Conservation (phyloP, 352 stramenopile genomes). For the Pythium monospermum region DNA sequence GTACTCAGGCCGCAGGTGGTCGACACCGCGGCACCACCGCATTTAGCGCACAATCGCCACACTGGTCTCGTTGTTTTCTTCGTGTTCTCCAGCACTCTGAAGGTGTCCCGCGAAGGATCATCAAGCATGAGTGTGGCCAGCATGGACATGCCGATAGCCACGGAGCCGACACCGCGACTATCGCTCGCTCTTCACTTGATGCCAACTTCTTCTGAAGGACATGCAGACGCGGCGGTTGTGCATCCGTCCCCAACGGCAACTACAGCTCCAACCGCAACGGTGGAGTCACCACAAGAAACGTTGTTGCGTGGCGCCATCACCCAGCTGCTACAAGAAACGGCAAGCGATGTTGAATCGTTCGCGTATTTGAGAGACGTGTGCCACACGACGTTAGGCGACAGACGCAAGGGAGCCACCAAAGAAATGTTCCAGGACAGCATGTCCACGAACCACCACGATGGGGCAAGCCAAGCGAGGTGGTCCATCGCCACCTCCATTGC, state of each 20-base stretch:
- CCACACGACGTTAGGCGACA: conserved; percentile 31
- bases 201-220: neutral
- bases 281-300: conserved; percentile 20
- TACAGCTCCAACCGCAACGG: neutral
- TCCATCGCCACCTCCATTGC: neutral
- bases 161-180: neutral
- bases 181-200: conserved; percentile 4
- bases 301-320: conserved; percentile 43
- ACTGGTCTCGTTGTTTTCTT: no score
- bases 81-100: no score
- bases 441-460: neutral
- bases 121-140: neutral
- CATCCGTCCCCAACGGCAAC: no score
- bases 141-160: neutral
- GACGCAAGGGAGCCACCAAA: conserved; percentile 7
- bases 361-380: conserved; percentile 65
- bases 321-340: conserved; percentile 48
- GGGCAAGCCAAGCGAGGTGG: neutral
- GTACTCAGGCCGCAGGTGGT: no score
- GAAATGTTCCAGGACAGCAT: neutral
- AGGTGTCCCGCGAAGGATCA: no score
- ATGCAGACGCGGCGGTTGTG: no score
- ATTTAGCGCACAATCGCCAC: no score
- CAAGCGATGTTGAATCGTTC: conserved; percentile 37
- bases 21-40: no score